phyloP scores from a whole-genome alignment of 768 basidiomycete genomes.

The Lepiota subincarnata region DNA sequence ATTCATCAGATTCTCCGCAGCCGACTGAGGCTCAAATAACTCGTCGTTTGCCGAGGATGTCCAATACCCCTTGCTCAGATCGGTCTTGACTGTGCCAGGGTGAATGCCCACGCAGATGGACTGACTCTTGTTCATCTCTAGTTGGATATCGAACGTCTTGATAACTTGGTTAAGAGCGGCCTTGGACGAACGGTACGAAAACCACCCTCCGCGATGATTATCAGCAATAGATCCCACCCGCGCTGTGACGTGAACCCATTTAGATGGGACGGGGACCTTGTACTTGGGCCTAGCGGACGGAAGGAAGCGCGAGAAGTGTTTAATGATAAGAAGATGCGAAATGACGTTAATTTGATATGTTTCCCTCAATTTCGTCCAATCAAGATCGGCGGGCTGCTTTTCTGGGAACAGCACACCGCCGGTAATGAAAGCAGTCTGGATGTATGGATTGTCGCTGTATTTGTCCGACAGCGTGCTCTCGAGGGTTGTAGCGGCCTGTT shows the following conservation, averaged over 20 bases:
- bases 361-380: slow-evolving; percentile 33
- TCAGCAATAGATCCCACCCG: slow-evolving; percentile 57
- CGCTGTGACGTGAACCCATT: slow-evolving; percentile 59
- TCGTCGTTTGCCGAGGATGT: slow-evolving; percentile 29
- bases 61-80: slow-evolving; percentile 55
- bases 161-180: slow-evolving; percentile 61
- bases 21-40: slow-evolving; percentile 47
- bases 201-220: slow-evolving; percentile 58
- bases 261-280: slow-evolving; percentile 30
- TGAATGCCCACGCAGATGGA: slow-evolving; percentile 55
- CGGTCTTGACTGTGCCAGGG: slow-evolving; percentile 59
- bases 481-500: slow-evolving; percentile 41
- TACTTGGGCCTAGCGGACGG: slow-evolving; percentile 27
- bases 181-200: slow-evolving; percentile 58
- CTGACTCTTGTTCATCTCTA: slow-evolving; percentile 40
- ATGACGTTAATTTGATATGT: slow-evolving; percentile 57
- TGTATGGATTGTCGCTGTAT: slow-evolving; percentile 30
- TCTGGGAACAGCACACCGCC: slow-evolving; percentile 56
- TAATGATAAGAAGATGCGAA: slow-evolving; percentile 57
- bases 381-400: slow-evolving; percentile 46
- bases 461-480: slow-evolving; percentile 26
- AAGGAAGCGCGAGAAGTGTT: slow-evolving; percentile 58
- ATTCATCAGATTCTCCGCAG: slow-evolving; percentile 41
- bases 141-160: slow-evolving; percentile 54
- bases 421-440: slow-evolving; percentile 53